A percentile compares a stretch with the other conserved stretches of the same genome.
Evolutionary conservation across 2,329 filamentous ascomycete species (phyloP).

Genomic region (Rutstroemia sp.): DNA sequence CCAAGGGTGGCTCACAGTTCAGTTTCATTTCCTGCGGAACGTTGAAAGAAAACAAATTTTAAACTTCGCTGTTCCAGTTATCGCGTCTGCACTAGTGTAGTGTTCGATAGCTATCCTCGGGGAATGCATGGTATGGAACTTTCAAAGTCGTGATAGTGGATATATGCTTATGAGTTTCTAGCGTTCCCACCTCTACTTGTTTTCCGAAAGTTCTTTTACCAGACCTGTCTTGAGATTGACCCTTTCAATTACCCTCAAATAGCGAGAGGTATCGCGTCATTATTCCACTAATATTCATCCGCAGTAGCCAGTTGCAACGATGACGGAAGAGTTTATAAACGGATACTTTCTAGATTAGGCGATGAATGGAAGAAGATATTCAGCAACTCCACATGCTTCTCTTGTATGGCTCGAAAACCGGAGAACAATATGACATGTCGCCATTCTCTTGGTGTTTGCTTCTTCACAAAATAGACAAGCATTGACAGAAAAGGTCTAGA

Average conservation of each 20-base stretch:
- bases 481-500: not conserved
- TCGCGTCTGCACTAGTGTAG: slow-evolving; percentile 16
- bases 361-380: slow-evolving; percentile 2
- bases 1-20: not conserved
- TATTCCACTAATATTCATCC: slow-evolving; percentile 4
- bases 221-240: slow-evolving; percentile 3
- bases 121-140: too few relatives aligned
- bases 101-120: slow-evolving; percentile 22
- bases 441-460: slow-evolving; percentile 1
- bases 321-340: not conserved
- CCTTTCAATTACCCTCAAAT: slow-evolving; percentile 3
- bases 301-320: not conserved
- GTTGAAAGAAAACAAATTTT: slow-evolving; percentile 5
- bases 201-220: slow-evolving; percentile 11
- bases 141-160: slow-evolving; percentile 16
- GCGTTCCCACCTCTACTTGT: slow-evolving; percentile 5
- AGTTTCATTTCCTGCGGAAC: slow-evolving; percentile 7
- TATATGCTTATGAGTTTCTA: not conserved
- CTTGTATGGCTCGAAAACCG: slow-evolving; percentile 1
- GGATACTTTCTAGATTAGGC: not conserved
- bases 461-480: not conserved
- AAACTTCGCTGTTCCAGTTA: slow-evolving; percentile 11
- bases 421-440: slow-evolving; percentile 4
- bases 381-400: slow-evolving; percentile 8
- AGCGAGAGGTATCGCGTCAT: not conserved